These are phyloP conservation scores for Paxillus ammoniavirescens DNA, from an alignment of 768 basidiomycete species.

Conservation along the genomic window DNA sequence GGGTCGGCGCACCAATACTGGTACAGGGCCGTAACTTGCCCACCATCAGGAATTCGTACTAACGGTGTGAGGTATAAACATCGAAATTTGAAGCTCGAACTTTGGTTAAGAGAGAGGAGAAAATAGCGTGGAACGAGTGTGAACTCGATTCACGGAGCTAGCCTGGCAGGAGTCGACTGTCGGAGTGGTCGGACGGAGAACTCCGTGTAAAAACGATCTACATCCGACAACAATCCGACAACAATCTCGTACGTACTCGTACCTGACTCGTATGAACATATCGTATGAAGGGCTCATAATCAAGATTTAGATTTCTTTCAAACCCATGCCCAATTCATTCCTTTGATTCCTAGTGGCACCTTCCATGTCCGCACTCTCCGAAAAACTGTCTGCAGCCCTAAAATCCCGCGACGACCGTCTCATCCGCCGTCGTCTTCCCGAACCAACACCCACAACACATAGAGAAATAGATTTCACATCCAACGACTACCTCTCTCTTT, in stretches of 20 bases:
- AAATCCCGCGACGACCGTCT: slow-evolving; percentile 60
- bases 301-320: neutral
- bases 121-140: too few relatives aligned
- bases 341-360: neutral
- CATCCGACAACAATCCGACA: neutral
- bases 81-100: too few relatives aligned
- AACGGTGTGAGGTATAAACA: too few relatives aligned
- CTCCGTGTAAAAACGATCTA: slow-evolving; percentile 9
- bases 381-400: slow-evolving; percentile 52
- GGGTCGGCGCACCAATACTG: neutral
- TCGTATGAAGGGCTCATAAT: slow-evolving; percentile 5
- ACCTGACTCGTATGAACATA: slow-evolving; percentile 1
- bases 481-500: slow-evolving; percentile 90
- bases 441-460: slow-evolving; percentile 40
- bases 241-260: too few relatives aligned
- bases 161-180: too few relatives aligned
- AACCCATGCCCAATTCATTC: neutral
- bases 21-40: too few relatives aligned
- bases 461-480: slow-evolving; percentile 67
- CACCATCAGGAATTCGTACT: too few relatives aligned
- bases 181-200: too few relatives aligned
- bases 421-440: slow-evolving; percentile 70
- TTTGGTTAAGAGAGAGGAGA: too few relatives aligned
- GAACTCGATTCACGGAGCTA: too few relatives aligned
- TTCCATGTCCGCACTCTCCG: slow-evolving; percentile 31